A percentile compares a stretch with the other conserved stretches of the same genome.
phyloP scores from a whole-genome alignment of 2,329 filamentous ascomycete species.

The Beauveria asiatica region DNA sequence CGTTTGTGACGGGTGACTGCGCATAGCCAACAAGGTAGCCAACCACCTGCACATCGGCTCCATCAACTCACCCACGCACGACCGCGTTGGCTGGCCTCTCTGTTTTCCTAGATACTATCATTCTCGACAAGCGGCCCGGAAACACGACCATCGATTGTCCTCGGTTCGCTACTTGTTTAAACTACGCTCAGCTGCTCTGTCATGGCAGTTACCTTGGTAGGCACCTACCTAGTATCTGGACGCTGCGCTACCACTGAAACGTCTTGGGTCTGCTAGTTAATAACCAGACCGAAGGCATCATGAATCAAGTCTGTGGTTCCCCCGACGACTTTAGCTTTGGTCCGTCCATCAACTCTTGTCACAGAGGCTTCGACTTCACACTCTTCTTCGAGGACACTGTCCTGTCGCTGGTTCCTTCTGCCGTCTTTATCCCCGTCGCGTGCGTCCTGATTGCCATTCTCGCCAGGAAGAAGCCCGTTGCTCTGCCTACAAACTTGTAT shows the following conservation, averaged over 20 bases:
- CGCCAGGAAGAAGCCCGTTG: not conserved
- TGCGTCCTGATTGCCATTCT: not conserved
- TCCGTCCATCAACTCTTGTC: not conserved
- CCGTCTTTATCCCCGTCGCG: not conserved
- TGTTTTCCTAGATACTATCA: not conserved
- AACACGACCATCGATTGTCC: not conserved
- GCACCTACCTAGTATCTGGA: not conserved
- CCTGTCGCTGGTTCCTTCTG: not conserved
- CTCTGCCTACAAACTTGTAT: not conserved
- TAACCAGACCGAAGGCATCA: not conserved
- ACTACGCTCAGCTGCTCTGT: not conserved
- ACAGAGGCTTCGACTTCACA: not conserved
- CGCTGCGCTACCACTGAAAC: not conserved
- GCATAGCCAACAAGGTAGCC: too few species aligned
- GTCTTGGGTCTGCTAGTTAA: not conserved
- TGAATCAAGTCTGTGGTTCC: not conserved
- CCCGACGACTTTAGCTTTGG: not conserved
- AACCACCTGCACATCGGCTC: not conserved
- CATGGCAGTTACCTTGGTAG: not conserved
- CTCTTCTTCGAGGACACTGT: not conserved
- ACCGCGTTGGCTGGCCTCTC: not conserved
- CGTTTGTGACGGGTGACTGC: not conserved
- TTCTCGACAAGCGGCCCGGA: not conserved
- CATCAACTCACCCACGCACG: not conserved
- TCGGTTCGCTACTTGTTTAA: not conserved